Evolutionary conservation across 2,329 filamentous ascomycete genomes (phyloP).

Genomic region (Pseudogymnoascus sp.): DNA sequence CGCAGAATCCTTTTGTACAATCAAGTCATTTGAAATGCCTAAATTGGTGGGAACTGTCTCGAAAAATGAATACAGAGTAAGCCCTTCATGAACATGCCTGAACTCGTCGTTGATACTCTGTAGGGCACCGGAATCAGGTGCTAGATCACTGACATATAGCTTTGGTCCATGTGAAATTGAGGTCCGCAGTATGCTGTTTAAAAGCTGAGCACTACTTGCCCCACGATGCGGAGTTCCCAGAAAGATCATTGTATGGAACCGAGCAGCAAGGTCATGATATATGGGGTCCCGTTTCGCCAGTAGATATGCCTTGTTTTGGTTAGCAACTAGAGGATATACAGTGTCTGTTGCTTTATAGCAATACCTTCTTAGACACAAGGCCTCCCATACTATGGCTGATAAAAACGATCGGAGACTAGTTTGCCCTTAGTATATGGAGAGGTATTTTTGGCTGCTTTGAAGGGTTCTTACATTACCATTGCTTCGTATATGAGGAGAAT

Average conservation of each 20-base stretch:
- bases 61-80: neutral
- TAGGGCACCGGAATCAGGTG: neutral
- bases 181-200: neutral
- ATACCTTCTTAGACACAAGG: no score
- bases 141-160: neutral
- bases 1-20: no score
- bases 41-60: no score
- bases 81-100: neutral
- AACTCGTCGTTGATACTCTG: neutral
- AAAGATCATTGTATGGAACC: neutral
- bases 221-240: neutral
- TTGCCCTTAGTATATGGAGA: no score
- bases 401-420: conserved; percentile 37
- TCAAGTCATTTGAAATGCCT: no score
- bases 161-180: neutral
- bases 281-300: no score
- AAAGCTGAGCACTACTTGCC: neutral
- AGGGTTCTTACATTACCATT: conserved; percentile 21
- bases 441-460: no score
- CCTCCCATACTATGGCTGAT: conserved; percentile 42
- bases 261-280: no score
- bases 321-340: no score
- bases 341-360: no score
- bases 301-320: conserved; percentile 21
- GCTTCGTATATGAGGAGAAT: neutral